A percentile compares a stretch with the other conserved stretches of the same genome.
These are phyloP conservation scores for Harrya chromipes DNA, from an alignment of 768 basidiomycete species.

Conservation along the genomic window DNA sequence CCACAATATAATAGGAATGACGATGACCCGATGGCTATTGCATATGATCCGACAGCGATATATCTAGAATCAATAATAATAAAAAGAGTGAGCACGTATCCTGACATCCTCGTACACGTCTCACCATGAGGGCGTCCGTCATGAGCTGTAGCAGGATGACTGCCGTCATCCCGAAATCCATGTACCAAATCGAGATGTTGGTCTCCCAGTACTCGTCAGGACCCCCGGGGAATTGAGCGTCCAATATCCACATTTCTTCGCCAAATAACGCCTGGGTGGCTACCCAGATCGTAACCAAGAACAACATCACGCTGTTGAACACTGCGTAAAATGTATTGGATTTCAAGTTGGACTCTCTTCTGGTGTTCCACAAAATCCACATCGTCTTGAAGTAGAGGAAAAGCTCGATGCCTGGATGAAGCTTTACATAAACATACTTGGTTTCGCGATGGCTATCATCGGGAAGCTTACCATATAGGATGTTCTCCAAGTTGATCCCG, in stretches of 20 bases:
- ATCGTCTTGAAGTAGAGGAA: constrained; percentile 17
- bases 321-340: constrained; percentile 7
- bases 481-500: background rate
- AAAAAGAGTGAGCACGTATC: background rate
- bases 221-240: constrained; percentile 30
- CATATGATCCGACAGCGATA: constrained; percentile 37
- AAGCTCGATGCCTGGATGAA: constrained; percentile 13
- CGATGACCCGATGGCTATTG: constrained; percentile 6
- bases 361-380: constrained; percentile 1
- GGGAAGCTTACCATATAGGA: background rate
- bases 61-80: constrained; percentile 22
- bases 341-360: background rate
- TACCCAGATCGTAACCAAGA: constrained; percentile 30
- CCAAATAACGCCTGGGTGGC: constrained; percentile 10
- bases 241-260: constrained; percentile 29
- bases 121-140: constrained; percentile 25
- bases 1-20: constrained; percentile 14
- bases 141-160: constrained; percentile 28
- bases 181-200: constrained; percentile 15
- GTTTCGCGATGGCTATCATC: background rate
- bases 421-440: background rate
- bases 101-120: constrained; percentile 16
- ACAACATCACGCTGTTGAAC: constrained; percentile 17
- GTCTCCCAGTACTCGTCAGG: constrained; percentile 22
- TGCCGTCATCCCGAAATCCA: constrained; percentile 17